Evolutionary conservation across 495 filamentous ascomycete genomes (phyloP), one percentile per base, ranked within the genome.

Genomic region (Jackrogersella multiformis): DNA sequence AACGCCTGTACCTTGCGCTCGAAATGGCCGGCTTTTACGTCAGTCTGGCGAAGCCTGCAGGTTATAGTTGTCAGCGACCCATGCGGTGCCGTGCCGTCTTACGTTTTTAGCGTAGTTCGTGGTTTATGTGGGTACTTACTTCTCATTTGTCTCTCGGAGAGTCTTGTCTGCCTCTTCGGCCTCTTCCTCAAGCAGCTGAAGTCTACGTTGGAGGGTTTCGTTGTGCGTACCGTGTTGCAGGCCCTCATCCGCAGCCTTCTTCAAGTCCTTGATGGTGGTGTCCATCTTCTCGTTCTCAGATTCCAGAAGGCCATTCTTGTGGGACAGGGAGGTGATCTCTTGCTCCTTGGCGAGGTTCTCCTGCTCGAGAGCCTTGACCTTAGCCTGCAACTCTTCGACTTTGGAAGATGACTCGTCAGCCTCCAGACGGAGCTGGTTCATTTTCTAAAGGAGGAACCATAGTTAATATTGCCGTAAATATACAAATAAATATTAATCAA

Each of bases 1-100:
- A 99, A 88, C 70, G 94, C 96, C 77, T 96, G 90, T 66, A 99
- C 95, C 83, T 99, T 97, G 84, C 96, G 96, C 82, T 98, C 96
- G 81, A 93, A 97, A 85, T 99, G 95, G 64, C 94, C 96, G 76
- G 95, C 93, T 84, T 97, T 97, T 81, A 98, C 93, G 78, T 98
- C 95, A 79, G 95, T 97, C 82, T 96, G 94, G 73, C 96, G 93
- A 73, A 98, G 92, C 81, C 95, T 99, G 23, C 57, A 59, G 53
- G 38, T 45, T 30, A 24, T 32, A 4, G 13, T 51, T 23, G 74
- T 79, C 63, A 78, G 76, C 57, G n/a, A n/a, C n/a, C n/a, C n/a
- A n/a, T n/a, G n/a, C n/a, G 42, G 46, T 49, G 15, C 63, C 55
- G 28, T 64, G 24, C 64, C 51, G 23, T 61, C 18, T 23, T 51